Evolutionary conservation across 176 grass and related monocot genomes (phyloP).

Genomic region (Ampelocalamus luodianensis): DNA sequence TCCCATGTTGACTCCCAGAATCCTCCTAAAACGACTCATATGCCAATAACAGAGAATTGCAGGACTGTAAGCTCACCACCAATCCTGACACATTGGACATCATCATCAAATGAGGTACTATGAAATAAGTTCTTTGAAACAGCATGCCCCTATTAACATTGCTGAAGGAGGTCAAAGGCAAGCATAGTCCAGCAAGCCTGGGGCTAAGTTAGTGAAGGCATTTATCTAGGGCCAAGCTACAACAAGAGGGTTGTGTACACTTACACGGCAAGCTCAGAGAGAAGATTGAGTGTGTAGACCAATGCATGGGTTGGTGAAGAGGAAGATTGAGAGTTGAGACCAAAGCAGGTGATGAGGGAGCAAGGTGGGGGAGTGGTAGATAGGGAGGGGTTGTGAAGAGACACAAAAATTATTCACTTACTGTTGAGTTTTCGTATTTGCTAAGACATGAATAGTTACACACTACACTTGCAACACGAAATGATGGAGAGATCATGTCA

Average conservation of each 20-base stretch:
- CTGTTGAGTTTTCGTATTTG: not conserved
- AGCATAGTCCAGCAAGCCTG: not conserved
- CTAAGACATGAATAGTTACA: not conserved
- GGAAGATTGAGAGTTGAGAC: not conserved
- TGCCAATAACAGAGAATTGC: not conserved
- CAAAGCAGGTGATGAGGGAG: not conserved
- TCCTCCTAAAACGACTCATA: not conserved
- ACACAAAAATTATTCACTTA: not conserved
- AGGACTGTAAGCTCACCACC: not conserved
- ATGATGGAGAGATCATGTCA: not conserved
- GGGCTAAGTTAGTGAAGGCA: not conserved
- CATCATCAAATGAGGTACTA: not conserved
- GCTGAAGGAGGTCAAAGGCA: not conserved
- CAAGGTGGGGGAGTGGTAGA: not conserved
- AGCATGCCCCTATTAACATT: not conserved
- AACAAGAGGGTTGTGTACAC: not conserved
- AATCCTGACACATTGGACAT: not conserved
- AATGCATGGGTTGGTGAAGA: not conserved
- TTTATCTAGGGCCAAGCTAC: not conserved
- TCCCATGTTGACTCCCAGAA: slow-evolving; percentile 2
- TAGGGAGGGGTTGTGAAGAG: not conserved
- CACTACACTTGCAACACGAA: not conserved
- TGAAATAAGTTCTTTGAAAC: not conserved
- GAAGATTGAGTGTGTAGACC: not conserved
- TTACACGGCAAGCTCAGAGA: not conserved